Base-by-base conservation (phyloP, 805 yeast genomes). In the Cyberlindnera galapagoensis region DNA sequence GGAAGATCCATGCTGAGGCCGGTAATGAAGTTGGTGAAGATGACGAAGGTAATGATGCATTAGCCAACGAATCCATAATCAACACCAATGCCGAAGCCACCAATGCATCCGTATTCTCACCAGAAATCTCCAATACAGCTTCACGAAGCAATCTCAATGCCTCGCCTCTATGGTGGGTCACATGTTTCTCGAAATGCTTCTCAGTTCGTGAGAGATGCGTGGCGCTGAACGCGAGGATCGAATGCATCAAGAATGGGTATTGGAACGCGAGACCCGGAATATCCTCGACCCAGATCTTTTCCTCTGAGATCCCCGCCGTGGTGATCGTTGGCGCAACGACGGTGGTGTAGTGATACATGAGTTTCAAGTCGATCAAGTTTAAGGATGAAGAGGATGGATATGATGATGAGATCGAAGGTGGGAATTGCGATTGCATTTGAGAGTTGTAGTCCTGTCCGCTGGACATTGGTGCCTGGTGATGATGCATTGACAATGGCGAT, bases 1-100 rank as follows among this genome's bases (percentile, higher is more conserved):
- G 97, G 64, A 85, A 92, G 35, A 90, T 78, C 97, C 97, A 90
- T 0, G 97, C 95, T 4, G 92, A 78, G 3, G 97, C 88, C 1
- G 96, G 94, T 36, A 87, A 57, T 3, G 87, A 78, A 6, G 65
- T 57, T 11, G 56, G 51, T 4, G 58, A 52, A 3, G 53, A 35
- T 4, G 54, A 34, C 1, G 52, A 33, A 7, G 60, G 59, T 18
- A 54, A 27, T 74, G 94, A 74, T 0, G 96, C 97, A 57, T 88
- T 88, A 4, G 97, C 97, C 43, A 86, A 62, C 0, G 97, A 84
- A 54, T 90, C 97, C 83, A 90, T 83, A 34, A 87, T 87, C 35
- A 90, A 63, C 23, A 90, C 76, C 40, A 88, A 67, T 0, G 96
- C 95, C 31, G 94, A 78, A 0, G 97, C 96, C 11, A 88, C 96